Percentiles rank a stretch among this genome's conserved stretches.
Conservation (phyloP, 305 asterid species). For the Petunia hybrid region DNA sequence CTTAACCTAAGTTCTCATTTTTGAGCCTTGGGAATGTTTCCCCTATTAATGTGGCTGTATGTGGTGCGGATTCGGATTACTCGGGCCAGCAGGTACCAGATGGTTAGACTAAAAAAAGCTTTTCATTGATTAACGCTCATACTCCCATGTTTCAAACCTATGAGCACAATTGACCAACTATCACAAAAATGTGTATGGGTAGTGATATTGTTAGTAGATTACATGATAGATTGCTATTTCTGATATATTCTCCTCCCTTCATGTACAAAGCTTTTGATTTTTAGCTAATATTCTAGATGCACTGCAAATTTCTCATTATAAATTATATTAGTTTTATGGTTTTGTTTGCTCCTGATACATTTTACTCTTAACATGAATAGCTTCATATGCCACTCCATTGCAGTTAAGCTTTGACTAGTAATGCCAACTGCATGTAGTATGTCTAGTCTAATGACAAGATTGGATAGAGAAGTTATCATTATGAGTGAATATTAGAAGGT, state of each 20-base stretch:
- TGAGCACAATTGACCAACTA: background rate
- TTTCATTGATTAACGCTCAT: background rate
- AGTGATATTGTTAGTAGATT: background rate
- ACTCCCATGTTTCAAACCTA: background rate
- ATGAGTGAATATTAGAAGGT: constrained; percentile 1
- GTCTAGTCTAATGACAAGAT: background rate
- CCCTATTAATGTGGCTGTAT: too few species aligned
- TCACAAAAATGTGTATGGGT: constrained; percentile 1
- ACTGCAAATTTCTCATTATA: background rate
- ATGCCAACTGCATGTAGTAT: background rate
- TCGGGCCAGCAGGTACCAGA: too few species aligned
- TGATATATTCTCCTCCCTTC: constrained; percentile 11
- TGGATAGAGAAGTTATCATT: background rate
- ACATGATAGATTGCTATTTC: constrained; percentile 23
- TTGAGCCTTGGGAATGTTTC: too few species aligned
- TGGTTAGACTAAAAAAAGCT: too few species aligned
- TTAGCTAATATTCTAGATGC: constrained; percentile 2
- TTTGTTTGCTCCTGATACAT: constrained; percentile 23
- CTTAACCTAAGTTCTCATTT: too few species aligned
- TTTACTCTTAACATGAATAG: background rate
- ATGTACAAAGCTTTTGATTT: background rate
- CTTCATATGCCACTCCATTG: constrained; percentile 4
- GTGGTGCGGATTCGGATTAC: too few species aligned
- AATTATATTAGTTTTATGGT: background rate
- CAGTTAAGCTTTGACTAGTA: background rate